Evolutionary conservation across 805 yeast genomes (phyloP), one percentile per base, ranked within the genome.

Genomic region (Saturnispora bothae): DNA sequence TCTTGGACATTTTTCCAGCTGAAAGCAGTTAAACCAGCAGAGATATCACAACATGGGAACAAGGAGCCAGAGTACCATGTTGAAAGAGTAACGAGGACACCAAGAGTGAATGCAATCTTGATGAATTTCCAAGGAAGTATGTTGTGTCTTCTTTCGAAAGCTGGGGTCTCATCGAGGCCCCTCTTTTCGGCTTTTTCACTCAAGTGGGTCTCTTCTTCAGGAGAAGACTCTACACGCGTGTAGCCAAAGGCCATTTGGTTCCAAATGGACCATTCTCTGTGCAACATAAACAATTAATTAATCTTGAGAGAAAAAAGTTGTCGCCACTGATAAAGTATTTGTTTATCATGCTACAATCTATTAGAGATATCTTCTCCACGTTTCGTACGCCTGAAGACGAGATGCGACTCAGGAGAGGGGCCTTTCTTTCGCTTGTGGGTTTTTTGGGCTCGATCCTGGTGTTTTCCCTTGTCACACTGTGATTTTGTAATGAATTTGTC

Each of bases 321-420:
- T 22, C 25, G 7, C 25, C 25, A 22, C 25, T 22, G 7, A 10
- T 22, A 10, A 7, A 22, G 25, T 10, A 22, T n/a, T 26, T 26
- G 6, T 26, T 26, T 26, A 7, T 26, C 15, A 76, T 78, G 48
- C 63, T 84, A 31, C 85, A 83, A 31, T 83, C 85, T 51, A 71
- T 85, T 31, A 61, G 95, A 34, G 64, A 83, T 41, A 78, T 84
- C 31, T 84, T 84, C 53, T 76, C 86, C 17, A 79, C 92, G 4
- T 83, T 84, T 51, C 61, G 95, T 15, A 73, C 92, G 2, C 94
- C 83, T 45, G 94, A 84, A 48, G 95, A 84, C 49, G 95, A 85
- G 54, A 63, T 88, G 36, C 62, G 66, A 37, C 79, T 75, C 48
- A 82, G 94, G 0, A 63, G 95, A 34, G 67, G 71, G 44, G 95